Evolutionary conservation across 2,329 filamentous ascomycete genomes (phyloP), one percentile per base, ranked within the genome.

Genomic region (Ciborinia camelliae): DNA sequence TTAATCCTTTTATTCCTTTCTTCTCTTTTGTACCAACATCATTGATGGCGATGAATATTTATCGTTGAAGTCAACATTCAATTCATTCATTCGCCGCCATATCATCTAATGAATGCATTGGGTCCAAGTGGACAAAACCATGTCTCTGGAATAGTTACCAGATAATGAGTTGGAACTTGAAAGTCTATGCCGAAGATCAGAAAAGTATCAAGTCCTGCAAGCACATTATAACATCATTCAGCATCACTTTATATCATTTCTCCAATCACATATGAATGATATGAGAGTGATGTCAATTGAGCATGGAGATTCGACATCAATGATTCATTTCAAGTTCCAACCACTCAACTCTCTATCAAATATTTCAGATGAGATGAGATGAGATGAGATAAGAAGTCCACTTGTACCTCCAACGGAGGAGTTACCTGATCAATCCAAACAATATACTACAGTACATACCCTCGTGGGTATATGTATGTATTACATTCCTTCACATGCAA

Each of bases 261-360:
- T n/a, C n/a, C n/a, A n/a, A n/a, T n/a, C n/a, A n/a, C n/a, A n/a
- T n/a, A n/a, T n/a, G n/a, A n/a, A n/a, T n/a, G n/a, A n/a, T n/a
- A n/a, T n/a, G n/a, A n/a, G n/a, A n/a, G n/a, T n/a, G n/a, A n/a
- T n/a, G n/a, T n/a, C n/a, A n/a, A n/a, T n/a, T n/a, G n/a, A n/a
- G n/a, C n/a, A n/a, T n/a, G n/a, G n/a, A n/a, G n/a, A n/a, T n/a
- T n/a, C n/a, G n/a, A n/a, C n/a, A n/a, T n/a, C n/a, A n/a, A n/a
- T n/a, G n/a, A n/a, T n/a, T n/a, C n/a, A n/a, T 52, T 52, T n/a
- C 45, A 48, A 48, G 47, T 50, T 28, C 47, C 47, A 48, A 48
- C 47, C 15, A 8, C 47, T 50, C 9, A 18, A 26, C 32, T 43
- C 18, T 57, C 20, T 6, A 23, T 43, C 26, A 43, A 37, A 15